Conservation (phyloP, 768 basidiomycete genomes). For the Chalciporus piperatus region DNA sequence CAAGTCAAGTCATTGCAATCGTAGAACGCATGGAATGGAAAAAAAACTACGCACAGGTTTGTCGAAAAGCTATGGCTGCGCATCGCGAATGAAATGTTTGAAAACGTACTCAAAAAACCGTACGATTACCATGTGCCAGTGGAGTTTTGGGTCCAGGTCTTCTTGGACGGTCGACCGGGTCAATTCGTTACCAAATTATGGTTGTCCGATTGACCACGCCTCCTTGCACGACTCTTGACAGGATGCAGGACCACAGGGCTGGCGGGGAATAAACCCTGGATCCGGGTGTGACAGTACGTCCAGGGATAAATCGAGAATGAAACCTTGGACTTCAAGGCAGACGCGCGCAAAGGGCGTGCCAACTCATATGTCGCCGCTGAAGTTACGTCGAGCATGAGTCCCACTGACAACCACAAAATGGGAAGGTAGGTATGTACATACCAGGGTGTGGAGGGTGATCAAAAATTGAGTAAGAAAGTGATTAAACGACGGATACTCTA, state of each 20-base stretch:
- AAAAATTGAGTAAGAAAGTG: slow-evolving; percentile 12
- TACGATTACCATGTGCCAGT: slow-evolving; percentile 27
- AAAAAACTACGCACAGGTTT: slow-evolving; percentile 14
- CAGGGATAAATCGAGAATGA: slow-evolving; percentile 11
- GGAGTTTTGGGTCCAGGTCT: slow-evolving; percentile 29
- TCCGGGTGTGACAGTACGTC: slow-evolving; percentile 13
- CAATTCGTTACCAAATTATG: slow-evolving; percentile 24
- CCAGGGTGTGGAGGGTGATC: slow-evolving; percentile 1
- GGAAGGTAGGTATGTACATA: slow-evolving; percentile 2
- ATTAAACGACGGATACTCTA: background rate
- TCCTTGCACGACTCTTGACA: slow-evolving; percentile 9
- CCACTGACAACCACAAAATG: slow-evolving; percentile 15
- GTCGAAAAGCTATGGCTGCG: slow-evolving; percentile 4
- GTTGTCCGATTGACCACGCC: slow-evolving; percentile 11
- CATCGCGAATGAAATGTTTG: background rate
- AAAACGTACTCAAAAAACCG: slow-evolving; percentile 11
- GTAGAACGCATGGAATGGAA: slow-evolving; percentile 8
- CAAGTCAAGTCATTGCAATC: background rate
- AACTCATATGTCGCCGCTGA: slow-evolving; percentile 15
- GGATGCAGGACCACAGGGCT: slow-evolving; percentile 19
- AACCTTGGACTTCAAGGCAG: slow-evolving; percentile 16
- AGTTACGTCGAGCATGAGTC: slow-evolving; percentile 9
- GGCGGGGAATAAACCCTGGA: slow-evolving; percentile 22
- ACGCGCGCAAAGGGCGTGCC: slow-evolving; percentile 31
- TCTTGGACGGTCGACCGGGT: slow-evolving; percentile 8